These are phyloP conservation scores for Xanthoceras sorbifolium DNA, from an alignment of 345 rosid genomes.

Conservation along the genomic window DNA sequence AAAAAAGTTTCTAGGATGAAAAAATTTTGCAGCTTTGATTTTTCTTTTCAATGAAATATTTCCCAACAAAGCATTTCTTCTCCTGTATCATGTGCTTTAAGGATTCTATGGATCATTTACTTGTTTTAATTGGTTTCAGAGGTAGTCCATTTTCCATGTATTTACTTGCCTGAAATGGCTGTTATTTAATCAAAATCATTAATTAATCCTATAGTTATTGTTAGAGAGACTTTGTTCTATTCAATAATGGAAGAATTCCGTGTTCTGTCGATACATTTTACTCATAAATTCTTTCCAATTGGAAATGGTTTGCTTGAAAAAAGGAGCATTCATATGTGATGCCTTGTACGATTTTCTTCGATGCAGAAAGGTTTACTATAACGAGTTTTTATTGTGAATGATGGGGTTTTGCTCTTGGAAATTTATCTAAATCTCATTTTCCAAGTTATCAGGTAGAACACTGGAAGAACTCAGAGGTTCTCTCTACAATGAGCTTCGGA, in stretches of 20 bases:
- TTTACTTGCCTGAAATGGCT: neutral
- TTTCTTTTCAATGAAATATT: conserved; percentile 18
- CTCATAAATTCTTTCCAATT: neutral
- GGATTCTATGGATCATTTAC: conserved; percentile 4
- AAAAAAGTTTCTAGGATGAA: conserved; percentile 4
- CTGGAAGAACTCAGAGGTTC: conserved; percentile 84
- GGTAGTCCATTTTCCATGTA: neutral
- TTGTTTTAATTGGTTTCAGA: conserved; percentile 4
- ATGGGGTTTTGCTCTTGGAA: neutral
- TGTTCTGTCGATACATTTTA: neutral
- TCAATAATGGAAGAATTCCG: no score
- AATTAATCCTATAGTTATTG: neutral
- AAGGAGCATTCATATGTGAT: neutral
- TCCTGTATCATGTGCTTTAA: neutral
- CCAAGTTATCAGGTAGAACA: conserved; percentile 57
- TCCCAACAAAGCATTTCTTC: conserved; percentile 2
- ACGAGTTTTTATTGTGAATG: neutral
- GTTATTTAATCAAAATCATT: neutral
- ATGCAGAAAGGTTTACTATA: neutral
- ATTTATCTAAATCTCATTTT: conserved; percentile 9
- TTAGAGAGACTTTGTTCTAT: no score
- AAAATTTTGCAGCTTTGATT: conserved; percentile 16
- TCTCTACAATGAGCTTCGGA: conserved; percentile 77
- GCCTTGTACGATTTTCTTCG: neutral
- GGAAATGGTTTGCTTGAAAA: neutral